Evolutionary conservation across 768 basidiomycete species (phyloP).

Genomic region (Pholiota molesta): DNA sequence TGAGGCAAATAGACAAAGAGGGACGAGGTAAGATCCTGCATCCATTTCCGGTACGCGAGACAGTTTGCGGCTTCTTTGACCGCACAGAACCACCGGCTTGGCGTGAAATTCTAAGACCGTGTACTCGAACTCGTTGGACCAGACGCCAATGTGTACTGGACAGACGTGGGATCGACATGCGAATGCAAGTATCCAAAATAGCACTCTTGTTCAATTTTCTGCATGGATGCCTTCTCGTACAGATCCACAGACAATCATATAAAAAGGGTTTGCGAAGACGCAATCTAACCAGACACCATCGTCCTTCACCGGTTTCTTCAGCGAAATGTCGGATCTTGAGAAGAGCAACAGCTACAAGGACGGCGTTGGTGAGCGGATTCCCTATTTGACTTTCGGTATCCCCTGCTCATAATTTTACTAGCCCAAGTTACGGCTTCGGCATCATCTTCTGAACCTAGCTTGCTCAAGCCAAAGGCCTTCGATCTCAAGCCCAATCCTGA

Average conservation of each 20-base stretch:
- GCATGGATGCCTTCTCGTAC: background rate
- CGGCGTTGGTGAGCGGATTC: background rate
- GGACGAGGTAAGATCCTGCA: background rate
- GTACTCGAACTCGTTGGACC: background rate
- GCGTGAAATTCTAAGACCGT: background rate
- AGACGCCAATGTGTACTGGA: background rate
- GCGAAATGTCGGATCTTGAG: constrained; percentile 4
- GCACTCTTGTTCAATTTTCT: background rate
- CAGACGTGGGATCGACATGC: background rate
- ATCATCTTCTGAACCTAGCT: constrained; percentile 25
- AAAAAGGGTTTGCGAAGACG: background rate
- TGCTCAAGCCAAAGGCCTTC: constrained; percentile 26
- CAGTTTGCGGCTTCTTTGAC: background rate
- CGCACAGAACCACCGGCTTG: background rate
- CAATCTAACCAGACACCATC: background rate
- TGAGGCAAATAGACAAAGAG: background rate
- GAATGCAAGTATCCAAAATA: background rate
- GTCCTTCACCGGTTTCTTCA: constrained; percentile 1
- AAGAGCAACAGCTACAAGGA: background rate
- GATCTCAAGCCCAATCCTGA: constrained; percentile 33
- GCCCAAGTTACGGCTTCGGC: constrained; percentile 16
- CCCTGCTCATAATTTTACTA: constrained; percentile 6
- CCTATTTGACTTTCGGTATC: background rate
- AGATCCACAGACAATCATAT: constrained; percentile 4
- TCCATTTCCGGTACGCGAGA: background rate